A percentile compares a stretch with the other conserved stretches of the same genome.
These are phyloP conservation scores for Neonothopanus nambi DNA, from an alignment of 1,284 basidiomycete genomes.

Conservation along the genomic window DNA sequence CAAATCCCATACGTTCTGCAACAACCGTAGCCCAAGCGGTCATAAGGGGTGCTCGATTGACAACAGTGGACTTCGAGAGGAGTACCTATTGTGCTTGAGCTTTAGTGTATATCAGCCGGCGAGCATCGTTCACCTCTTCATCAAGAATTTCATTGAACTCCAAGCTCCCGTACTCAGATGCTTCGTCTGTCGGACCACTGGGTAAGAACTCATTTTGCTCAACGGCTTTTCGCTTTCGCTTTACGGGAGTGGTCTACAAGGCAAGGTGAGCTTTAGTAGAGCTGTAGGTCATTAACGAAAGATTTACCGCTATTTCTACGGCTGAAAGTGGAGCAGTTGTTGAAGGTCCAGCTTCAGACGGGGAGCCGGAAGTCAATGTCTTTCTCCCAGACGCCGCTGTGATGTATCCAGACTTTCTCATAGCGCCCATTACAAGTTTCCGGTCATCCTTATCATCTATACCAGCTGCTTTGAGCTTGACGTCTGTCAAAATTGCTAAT, in stretches of 20 bases:
- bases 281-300: not conserved
- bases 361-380: not conserved
- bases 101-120: not conserved
- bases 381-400: not conserved
- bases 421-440: slow-evolving; percentile 59
- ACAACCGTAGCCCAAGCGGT: slow-evolving; percentile 90
- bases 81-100: slow-evolving; percentile 46
- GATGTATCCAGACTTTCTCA: slow-evolving; percentile 64
- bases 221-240: slow-evolving; percentile 53
- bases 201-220: slow-evolving; percentile 63
- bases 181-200: slow-evolving; percentile 48
- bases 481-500: slow-evolving; percentile 59
- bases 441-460: slow-evolving; percentile 71
- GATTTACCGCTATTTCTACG: slow-evolving; percentile 27
- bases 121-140: slow-evolving; percentile 51
- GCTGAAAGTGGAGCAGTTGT: slow-evolving; percentile 19
- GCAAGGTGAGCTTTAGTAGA: not conserved
- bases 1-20: slow-evolving; percentile 84
- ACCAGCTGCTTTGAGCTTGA: slow-evolving; percentile 56
- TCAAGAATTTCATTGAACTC: slow-evolving; percentile 74
- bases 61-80: slow-evolving; percentile 58
- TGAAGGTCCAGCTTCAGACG: slow-evolving; percentile 29
- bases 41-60: slow-evolving; percentile 94
- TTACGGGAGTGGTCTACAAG: slow-evolving; percentile 42
- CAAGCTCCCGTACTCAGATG: slow-evolving; percentile 49